These are phyloP conservation scores for Pseudomassariella vexata DNA, from an alignment of 2,329 filamentous ascomycete species.

Conservation along the genomic window DNA sequence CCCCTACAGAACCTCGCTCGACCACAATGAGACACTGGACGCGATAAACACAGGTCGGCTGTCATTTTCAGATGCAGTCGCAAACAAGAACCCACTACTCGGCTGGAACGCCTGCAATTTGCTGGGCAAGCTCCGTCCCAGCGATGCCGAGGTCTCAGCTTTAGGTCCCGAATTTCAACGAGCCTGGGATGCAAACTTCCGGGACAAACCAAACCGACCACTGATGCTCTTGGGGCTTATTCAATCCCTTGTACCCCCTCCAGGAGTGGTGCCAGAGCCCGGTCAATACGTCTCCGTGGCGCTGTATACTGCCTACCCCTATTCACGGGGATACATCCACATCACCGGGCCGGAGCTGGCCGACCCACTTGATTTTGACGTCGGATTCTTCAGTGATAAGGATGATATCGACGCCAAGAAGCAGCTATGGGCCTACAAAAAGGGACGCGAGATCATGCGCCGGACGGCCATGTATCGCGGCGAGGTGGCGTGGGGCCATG, in stretches of 20 bases:
- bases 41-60: conserved; percentile 21
- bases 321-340: conserved; percentile 56
- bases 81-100: conserved; percentile 28
- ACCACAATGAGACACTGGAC: conserved; percentile 37
- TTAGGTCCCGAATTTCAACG: conserved; percentile 43
- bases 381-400: conserved; percentile 47
- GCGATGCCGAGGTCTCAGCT: conserved; percentile 39
- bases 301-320: conserved; percentile 53
- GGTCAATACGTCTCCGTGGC: conserved; percentile 47
- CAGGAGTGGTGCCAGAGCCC: not conserved
- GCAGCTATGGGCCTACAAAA: conserved; percentile 59
- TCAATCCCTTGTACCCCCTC: conserved; percentile 15
- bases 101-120: conserved; percentile 50
- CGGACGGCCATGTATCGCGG: conserved; percentile 45
- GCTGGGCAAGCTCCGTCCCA: conserved; percentile 43
- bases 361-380: conserved; percentile 46
- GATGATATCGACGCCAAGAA: conserved; percentile 48
- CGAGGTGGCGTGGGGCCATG: conserved; percentile 35
- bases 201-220: conserved; percentile 30
- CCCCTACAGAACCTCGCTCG: conserved; percentile 41
- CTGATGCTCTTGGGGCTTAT: conserved; percentile 35
- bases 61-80: conserved; percentile 14
- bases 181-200: conserved; percentile 46
- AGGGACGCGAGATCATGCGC: conserved; percentile 52
- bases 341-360: conserved; percentile 38